Conservation (phyloP, 1,139 yeast species). For the Taphrina confusa region DNA sequence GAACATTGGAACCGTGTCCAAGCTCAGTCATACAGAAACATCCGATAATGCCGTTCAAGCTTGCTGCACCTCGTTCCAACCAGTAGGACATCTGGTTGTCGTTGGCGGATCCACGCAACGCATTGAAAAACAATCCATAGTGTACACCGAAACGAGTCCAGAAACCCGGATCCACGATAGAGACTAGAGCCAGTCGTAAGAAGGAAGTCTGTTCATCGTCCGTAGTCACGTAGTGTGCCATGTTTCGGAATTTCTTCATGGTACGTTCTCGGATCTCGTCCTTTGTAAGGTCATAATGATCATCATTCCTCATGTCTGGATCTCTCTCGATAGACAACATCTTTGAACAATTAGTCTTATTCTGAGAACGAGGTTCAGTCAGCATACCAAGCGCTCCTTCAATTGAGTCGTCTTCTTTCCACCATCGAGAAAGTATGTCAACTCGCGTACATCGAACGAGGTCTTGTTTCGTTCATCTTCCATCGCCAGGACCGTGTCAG, state of each 20-base stretch:
- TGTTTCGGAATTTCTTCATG: conserved; percentile 54
- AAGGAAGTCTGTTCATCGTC: conserved; percentile 46
- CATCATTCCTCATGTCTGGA: conserved; percentile 56
- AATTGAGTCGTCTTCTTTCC: conserved; percentile 52
- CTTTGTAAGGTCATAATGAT: conserved; percentile 58
- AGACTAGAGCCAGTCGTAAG: conserved; percentile 50
- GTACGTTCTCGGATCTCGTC: conserved; percentile 56
- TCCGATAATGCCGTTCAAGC: conserved; percentile 73
- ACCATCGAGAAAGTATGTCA: conserved; percentile 61
- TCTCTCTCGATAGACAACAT: conserved; percentile 57
- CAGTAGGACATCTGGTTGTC: conserved; percentile 62
- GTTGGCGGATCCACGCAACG: conserved; percentile 74
- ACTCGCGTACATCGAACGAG: conserved; percentile 52
- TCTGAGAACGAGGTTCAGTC: neutral
- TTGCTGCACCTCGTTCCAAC: conserved; percentile 70
- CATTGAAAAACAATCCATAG: conserved; percentile 67
- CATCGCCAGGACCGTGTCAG: conserved; percentile 46
- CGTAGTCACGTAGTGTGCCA: conserved; percentile 56
- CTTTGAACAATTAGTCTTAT: neutral
- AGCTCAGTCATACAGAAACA: conserved; percentile 94
- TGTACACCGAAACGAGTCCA: conserved; percentile 69
- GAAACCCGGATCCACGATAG: conserved; percentile 59
- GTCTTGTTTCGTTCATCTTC: conserved; percentile 55
- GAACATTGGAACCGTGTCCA: conserved; percentile 93
- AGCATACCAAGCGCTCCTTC: conserved; percentile 49